A percentile compares a stretch with the other conserved stretches of the same genome.
Conservation (phyloP, 306 rosid genomes). For the Quercus aquifolioides region DNA sequence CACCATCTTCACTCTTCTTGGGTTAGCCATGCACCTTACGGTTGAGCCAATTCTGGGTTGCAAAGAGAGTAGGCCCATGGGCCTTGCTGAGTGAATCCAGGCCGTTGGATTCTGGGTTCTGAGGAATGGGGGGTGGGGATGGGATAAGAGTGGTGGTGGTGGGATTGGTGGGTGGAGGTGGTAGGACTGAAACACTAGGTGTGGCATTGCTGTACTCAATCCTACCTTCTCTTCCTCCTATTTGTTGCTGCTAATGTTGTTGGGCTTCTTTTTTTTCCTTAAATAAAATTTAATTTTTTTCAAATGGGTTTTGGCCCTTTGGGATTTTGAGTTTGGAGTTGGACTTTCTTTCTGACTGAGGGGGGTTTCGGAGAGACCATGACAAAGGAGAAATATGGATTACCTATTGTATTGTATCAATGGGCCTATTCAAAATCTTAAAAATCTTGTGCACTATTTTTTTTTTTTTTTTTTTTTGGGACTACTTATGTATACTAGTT, state of each 20-base stretch:
- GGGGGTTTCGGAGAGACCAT: too few species aligned
- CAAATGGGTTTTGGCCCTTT: too few species aligned
- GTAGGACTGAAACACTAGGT: conserved; percentile 34
- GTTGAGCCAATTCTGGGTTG: conserved; percentile 12
- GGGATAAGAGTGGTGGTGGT: conserved; percentile 9
- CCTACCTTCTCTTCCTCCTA: not conserved
- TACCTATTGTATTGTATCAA: too few species aligned
- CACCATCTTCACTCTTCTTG: conserved; percentile 91
- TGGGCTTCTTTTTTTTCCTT: too few species aligned
- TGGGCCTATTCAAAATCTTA: too few species aligned
- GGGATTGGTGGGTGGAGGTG: not conserved
- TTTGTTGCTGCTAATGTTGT: not conserved
- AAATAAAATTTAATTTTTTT: not conserved
- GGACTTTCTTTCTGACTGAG: too few species aligned
- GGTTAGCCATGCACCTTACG: conserved; percentile 81
- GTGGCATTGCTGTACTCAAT: conserved; percentile 36
- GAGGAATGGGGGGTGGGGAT: not conserved
- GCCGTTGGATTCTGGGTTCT: conserved; percentile 23
- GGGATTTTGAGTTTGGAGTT: too few species aligned
- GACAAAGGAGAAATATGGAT: too few species aligned
- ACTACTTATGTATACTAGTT: too few species aligned
- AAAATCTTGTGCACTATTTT: too few species aligned
- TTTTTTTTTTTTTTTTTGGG: too few species aligned
- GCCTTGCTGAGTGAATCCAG: conserved; percentile 22
- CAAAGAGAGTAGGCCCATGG: conserved; percentile 4